phyloP scores from a whole-genome alignment of 331 rosid genomes.

The Rosa hybrid region DNA sequence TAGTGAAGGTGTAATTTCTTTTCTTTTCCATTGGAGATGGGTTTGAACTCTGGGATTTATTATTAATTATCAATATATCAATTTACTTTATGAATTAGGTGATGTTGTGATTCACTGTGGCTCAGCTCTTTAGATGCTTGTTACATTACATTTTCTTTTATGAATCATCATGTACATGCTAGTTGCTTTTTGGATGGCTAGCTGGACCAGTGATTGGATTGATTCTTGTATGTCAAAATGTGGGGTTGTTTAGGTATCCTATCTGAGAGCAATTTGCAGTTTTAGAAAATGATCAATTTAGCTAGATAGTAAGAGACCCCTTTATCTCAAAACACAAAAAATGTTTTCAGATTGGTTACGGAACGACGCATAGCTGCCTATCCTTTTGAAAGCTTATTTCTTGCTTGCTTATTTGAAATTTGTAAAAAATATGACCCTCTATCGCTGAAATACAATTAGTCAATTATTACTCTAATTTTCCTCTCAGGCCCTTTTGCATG shows the following conservation, averaged over 20 bases:
- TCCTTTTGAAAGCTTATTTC: background rate
- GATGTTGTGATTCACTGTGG: background rate
- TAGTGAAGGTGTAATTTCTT: conserved; percentile 70
- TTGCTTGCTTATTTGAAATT: conserved; percentile 4
- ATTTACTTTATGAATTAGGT: background rate
- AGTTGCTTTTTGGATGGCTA: background rate
- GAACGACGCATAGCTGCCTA: background rate
- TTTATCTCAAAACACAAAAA: background rate
- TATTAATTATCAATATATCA: background rate
- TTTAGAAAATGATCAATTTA: background rate
- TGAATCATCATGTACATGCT: background rate
- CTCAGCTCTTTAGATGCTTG: background rate
- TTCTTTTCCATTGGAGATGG: conserved; percentile 17
- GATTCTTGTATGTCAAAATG: background rate
- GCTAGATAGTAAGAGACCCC: background rate
- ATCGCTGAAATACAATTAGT: background rate
- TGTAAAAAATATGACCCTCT: background rate
- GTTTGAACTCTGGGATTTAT: background rate
- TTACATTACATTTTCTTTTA: background rate
- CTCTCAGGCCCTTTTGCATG: conserved; percentile 96
- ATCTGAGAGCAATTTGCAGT: background rate
- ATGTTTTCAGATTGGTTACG: background rate
- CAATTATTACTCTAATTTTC: conserved; percentile 21
- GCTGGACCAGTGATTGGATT: background rate
- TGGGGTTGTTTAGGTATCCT: background rate